These are phyloP conservation scores for Aspergillus jensenii DNA, from an alignment of 2,329 filamentous ascomycete genomes.

Conservation along the genomic window DNA sequence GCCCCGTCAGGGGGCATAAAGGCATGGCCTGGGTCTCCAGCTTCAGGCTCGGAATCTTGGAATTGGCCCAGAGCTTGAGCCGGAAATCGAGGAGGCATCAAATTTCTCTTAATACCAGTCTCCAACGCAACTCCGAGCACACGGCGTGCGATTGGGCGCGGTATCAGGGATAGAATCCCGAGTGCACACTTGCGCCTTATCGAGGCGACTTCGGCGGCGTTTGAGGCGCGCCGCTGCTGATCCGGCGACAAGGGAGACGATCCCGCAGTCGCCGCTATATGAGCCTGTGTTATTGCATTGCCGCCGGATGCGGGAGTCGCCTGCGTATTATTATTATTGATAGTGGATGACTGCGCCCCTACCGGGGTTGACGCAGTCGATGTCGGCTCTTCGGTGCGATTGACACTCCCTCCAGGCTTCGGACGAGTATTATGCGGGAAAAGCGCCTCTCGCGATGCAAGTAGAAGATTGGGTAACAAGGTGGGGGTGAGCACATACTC, in stretches of 20 bases:
- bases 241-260: conserved; percentile 17
- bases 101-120: neutral
- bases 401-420: conserved; percentile 33
- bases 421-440: conserved; percentile 84
- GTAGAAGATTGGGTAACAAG: conserved; percentile 61
- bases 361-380: neutral
- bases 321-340: conserved; percentile 14
- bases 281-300: conserved; percentile 16
- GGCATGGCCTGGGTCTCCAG: neutral
- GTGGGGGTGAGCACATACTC: conserved; percentile 63
- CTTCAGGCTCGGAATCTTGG: neutral
- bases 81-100: neutral
- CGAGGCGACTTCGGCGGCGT: conserved; percentile 33
- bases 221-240: conserved; percentile 20
- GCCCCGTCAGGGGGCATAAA: conserved; percentile 1
- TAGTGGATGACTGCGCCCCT: conserved; percentile 23
- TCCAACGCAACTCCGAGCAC: conserved; percentile 41
- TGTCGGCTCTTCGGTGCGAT: conserved; percentile 12
- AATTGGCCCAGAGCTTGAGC: neutral
- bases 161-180: conserved; percentile 43
- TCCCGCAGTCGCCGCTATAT: conserved; percentile 12
- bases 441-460: conserved; percentile 68
- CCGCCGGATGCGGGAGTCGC: conserved; percentile 20
- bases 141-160: conserved; percentile 43
- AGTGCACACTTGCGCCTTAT: conserved; percentile 47